Evolutionary conservation across 305 asterid species (phyloP).

Genomic region (Andrographis paniculata): DNA sequence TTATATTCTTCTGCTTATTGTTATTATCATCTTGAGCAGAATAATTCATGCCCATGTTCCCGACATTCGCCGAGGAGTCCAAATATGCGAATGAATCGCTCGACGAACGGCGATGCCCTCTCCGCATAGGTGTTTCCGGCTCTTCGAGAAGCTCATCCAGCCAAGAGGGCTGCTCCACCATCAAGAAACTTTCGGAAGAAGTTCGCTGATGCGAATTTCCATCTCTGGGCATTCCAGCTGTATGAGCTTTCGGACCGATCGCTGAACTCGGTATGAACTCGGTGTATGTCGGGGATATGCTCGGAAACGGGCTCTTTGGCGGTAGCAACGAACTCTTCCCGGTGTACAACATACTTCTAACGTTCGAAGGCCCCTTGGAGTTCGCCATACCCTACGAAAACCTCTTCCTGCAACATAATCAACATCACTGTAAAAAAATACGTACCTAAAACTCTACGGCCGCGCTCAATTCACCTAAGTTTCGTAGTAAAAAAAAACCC

Average conservation of each 20-base stretch:
- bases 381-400: conserved; percentile 34
- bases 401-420: conserved; percentile 20
- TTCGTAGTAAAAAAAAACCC: too few relatives aligned
- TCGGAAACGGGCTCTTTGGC: conserved; percentile 69
- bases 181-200: conserved; percentile 47
- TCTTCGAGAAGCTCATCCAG: conserved; percentile 62
- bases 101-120: conserved; percentile 66
- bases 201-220: conserved; percentile 51
- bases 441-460: too few relatives aligned
- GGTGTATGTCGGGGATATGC: conserved; percentile 32
- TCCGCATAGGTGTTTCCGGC: conserved; percentile 68
- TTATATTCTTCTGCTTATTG: conserved; percentile 27
- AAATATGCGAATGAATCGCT: conserved; percentile 60
- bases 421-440: background rate
- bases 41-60: conserved; percentile 30
- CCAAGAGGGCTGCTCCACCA: conserved; percentile 75
- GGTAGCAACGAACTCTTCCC: conserved; percentile 48
- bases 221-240: conserved; percentile 32
- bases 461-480: too few relatives aligned
- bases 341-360: conserved; percentile 34
- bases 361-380: conserved; percentile 41
- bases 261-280: conserved; percentile 39
- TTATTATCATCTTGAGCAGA: conserved; percentile 36
- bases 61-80: conserved; percentile 31
- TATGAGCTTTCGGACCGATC: conserved; percentile 25